Percentiles rank a stretch among this genome's conserved stretches.
phyloP scores from a whole-genome alignment of 352 stramenopile genomes.

The Phytophthora idaei region DNA sequence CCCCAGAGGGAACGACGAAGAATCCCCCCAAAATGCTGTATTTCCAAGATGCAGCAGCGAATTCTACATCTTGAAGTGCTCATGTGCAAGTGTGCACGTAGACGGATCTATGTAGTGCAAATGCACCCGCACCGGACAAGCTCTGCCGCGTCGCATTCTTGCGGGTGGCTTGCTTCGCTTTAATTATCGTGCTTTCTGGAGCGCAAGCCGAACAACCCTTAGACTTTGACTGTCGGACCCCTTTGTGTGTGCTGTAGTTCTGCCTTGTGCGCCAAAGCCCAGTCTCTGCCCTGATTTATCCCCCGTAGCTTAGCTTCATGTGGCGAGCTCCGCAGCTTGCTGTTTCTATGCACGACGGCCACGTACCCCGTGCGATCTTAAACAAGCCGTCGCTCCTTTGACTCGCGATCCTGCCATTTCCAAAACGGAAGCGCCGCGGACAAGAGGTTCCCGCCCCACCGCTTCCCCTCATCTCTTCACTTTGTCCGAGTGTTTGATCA shows the following conservation, averaged over 20 bases:
- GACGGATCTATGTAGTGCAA: background rate
- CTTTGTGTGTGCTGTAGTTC: conserved; percentile 19
- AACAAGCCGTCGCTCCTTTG: conserved; percentile 17
- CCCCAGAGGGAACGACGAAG: too few relatives aligned
- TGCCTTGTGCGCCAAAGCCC: background rate
- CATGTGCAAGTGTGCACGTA: too few relatives aligned
- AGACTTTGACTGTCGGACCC: conserved; percentile 9
- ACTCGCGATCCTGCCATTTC: conserved; percentile 36
- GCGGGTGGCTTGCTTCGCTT: background rate
- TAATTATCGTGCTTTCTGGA: too few relatives aligned
- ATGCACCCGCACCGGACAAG: background rate
- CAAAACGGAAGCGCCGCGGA: conserved; percentile 49
- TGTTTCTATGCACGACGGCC: conserved; percentile 30
- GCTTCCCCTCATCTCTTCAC: background rate
- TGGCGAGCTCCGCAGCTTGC: conserved; percentile 25
- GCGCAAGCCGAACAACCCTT: too few relatives aligned
- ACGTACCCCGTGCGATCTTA: conserved; percentile 29
- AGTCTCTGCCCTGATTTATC: conserved; percentile 31
- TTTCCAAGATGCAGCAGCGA: background rate
- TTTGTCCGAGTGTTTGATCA: conserved; percentile 8
- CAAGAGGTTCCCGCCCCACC: conserved; percentile 4
- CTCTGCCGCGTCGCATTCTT: conserved; percentile 11
- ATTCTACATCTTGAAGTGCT: too few relatives aligned
- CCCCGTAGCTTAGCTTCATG: conserved; percentile 9
- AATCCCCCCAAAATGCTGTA: conserved; percentile 5